phyloP scores from a whole-genome alignment of 805 yeast species.

The Pichia kluyveri region DNA sequence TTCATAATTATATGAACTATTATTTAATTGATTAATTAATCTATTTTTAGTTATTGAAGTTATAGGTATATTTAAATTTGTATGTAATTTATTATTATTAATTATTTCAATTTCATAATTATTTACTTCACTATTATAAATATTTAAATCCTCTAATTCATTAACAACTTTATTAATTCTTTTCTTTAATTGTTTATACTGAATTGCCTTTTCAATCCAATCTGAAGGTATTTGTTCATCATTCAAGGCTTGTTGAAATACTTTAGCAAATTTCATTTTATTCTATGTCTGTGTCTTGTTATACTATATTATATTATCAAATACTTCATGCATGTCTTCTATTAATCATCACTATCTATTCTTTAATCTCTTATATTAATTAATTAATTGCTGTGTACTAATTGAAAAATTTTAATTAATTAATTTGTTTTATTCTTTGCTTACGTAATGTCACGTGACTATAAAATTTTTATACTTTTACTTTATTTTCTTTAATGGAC shows the following conservation, averaged over 20 bases:
- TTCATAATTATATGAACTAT: slow-evolving; percentile 12
- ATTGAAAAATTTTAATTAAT: too few relatives aligned
- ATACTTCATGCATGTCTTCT: too few relatives aligned
- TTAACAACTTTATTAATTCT: slow-evolving; percentile 54
- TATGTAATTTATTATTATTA: slow-evolving; percentile 12
- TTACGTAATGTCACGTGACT: too few relatives aligned
- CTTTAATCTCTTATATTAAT: too few relatives aligned
- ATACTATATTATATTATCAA: too few relatives aligned
- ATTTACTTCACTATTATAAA: slow-evolving; percentile 46
- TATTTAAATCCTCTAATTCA: slow-evolving; percentile 52
- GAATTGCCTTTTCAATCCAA: slow-evolving; percentile 63
- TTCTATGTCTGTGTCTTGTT: background rate
- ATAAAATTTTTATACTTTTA: too few relatives aligned
- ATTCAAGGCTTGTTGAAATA: slow-evolving; percentile 51
- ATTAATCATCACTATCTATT: too few relatives aligned
- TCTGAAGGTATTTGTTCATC: slow-evolving; percentile 56
- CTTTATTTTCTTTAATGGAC: too few relatives aligned
- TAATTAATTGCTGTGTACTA: too few relatives aligned
- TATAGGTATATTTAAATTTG: slow-evolving; percentile 19
- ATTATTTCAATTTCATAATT: slow-evolving; percentile 16
- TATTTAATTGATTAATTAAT: slow-evolving; percentile 14
- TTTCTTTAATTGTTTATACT: slow-evolving; percentile 63
- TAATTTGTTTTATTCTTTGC: too few relatives aligned
- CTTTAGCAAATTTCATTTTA: slow-evolving; percentile 68
- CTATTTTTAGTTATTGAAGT: slow-evolving; percentile 13